phyloP scores from a whole-genome alignment of 306 rosid species.

The Cucumis sativus region Cucumber_9930_V3 NC_026660.2:29394001-29394500 shows the following conservation, averaged over 20 bases:
- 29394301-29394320: conserved; percentile 67
- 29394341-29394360: conserved; percentile 41
- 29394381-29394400: conserved; percentile 41
- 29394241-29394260: conserved; percentile 26
- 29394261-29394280: conserved; percentile 31
- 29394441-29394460: conserved; percentile 96
- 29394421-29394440: conserved; percentile 68
- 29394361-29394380: conserved; percentile 46
- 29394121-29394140: conserved; percentile 80
- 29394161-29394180: conserved; percentile 84
- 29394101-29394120: conserved; percentile 98
- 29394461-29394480: conserved; percentile 99
- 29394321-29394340: conserved; percentile 96
- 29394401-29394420: conserved; percentile 23
- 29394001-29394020: background rate
- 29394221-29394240: conserved; percentile 58
- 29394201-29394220: conserved; percentile 61
- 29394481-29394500: conserved; percentile 87
- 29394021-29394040: background rate
- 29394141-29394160: conserved; percentile 89
- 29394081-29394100: conserved; percentile 59
- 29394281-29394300: conserved; percentile 49
- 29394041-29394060: conserved; percentile 6
- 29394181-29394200: conserved; percentile 92
- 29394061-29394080: background rate